phyloP scores from a whole-genome alignment of 805 yeast species.

The Cyberlindnera mississippiensis region DNA sequence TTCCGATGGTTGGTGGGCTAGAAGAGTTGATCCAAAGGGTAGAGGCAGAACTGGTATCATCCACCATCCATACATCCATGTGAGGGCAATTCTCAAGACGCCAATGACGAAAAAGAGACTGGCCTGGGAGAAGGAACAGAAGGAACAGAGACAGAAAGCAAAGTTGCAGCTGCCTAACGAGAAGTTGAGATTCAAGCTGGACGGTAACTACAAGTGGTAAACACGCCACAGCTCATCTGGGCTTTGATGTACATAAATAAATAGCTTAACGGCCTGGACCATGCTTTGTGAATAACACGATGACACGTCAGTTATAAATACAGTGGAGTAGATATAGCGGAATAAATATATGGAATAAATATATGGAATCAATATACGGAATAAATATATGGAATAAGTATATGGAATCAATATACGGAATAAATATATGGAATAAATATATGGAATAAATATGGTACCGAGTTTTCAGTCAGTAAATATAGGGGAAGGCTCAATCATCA shows the following conservation, averaged over 20 bases:
- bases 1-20: constrained; percentile 72
- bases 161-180: constrained; percentile 42
- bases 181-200: constrained; percentile 44
- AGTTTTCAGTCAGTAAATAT: too few species aligned
- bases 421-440: constrained; percentile 14
- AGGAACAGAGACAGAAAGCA: constrained; percentile 48
- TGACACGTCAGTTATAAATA: constrained; percentile 2
- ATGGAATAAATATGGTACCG: constrained; percentile 8
- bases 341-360: neutral
- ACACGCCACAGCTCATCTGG: too few species aligned
- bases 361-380: too few species aligned
- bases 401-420: neutral
- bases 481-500: constrained; percentile 42
- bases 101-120: constrained; percentile 58
- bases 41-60: constrained; percentile 86
- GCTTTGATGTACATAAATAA: constrained; percentile 9
- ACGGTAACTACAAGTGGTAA: constrained; percentile 56
- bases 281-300: constrained; percentile 4
- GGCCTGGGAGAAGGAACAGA: constrained; percentile 52
- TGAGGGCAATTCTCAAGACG: constrained; percentile 71
- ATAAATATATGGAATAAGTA: too few species aligned
- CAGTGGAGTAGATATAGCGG: constrained; percentile 6
- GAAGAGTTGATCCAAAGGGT: constrained; percentile 77
- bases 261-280: too few species aligned
- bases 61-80: constrained; percentile 73